phyloP scores from a whole-genome alignment of 305 asterid species.

The Salvia sclarea region DNA sequence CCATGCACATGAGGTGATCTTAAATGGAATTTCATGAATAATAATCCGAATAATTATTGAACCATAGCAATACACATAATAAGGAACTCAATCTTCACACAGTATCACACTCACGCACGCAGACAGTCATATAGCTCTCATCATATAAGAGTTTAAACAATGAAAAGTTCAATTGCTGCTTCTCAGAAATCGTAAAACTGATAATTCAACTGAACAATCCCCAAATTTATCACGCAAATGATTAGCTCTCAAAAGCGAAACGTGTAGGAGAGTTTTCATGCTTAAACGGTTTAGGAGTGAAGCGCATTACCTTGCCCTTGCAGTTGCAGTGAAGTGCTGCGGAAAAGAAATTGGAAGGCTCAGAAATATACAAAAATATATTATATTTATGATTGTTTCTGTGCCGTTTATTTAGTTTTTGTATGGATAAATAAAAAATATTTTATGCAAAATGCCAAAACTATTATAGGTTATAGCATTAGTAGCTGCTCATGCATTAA shows the following conservation, averaged over 20 bases:
- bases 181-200: neutral
- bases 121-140: too few species aligned
- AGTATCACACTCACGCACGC: neutral
- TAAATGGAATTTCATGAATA: neutral
- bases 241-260: neutral
- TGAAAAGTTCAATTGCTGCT: slow-evolving; percentile 12
- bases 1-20: neutral
- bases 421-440: slow-evolving; percentile 29
- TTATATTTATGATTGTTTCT: slow-evolving; percentile 13
- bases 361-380: neutral
- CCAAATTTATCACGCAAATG: neutral
- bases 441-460: slow-evolving; percentile 24
- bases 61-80: neutral
- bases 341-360: neutral
- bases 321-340: neutral
- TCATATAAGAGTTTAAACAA: neutral
- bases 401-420: slow-evolving; percentile 23
- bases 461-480: too few species aligned
- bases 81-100: slow-evolving; percentile 7
- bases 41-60: neutral
- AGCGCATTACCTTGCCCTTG: slow-evolving; percentile 21
- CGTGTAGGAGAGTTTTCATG: neutral
- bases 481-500: neutral
- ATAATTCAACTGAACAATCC: neutral
- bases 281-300: slow-evolving; percentile 24